Conservation (phyloP, 179 eudicot species). For the Nepenthes alata region DNA sequence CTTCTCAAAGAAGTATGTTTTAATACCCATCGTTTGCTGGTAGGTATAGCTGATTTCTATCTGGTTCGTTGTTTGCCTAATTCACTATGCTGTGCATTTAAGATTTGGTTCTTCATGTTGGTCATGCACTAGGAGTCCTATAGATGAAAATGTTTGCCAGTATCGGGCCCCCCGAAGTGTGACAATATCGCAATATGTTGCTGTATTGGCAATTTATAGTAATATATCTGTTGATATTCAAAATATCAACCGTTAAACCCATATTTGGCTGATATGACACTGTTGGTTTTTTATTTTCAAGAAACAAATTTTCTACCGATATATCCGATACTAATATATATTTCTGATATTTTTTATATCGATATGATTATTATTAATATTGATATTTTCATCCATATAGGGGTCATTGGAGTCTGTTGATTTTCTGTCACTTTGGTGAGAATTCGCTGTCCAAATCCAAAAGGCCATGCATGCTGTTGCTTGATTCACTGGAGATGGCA, state of each 20-base stretch:
- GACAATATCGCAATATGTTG: no score
- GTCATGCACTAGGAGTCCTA: background rate
- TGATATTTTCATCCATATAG: slow-evolving; percentile 18
- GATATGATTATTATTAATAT: background rate
- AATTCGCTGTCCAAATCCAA: slow-evolving; percentile 22
- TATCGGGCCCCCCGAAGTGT: no score
- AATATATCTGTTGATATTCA: no score
- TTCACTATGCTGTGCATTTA: background rate
- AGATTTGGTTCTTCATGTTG: background rate
- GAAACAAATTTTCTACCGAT: background rate
- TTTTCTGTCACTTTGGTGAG: slow-evolving; percentile 63
- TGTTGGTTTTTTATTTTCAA: no score
- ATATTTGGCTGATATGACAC: no score
- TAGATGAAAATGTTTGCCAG: no score
- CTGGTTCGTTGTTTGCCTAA: background rate
- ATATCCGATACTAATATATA: background rate
- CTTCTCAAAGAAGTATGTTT: slow-evolving; percentile 59
- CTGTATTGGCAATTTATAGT: no score
- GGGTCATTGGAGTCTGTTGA: slow-evolving; percentile 65
- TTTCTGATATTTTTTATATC: background rate
- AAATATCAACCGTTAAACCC: no score
- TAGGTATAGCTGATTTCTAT: slow-evolving; percentile 14
- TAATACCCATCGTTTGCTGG: slow-evolving; percentile 71
- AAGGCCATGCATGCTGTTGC: slow-evolving; percentile 61
- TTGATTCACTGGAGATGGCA: slow-evolving; percentile 50